Conservation (phyloP, 208 protist genomes). For the Acanthamoeba lugdunensis region DNA sequence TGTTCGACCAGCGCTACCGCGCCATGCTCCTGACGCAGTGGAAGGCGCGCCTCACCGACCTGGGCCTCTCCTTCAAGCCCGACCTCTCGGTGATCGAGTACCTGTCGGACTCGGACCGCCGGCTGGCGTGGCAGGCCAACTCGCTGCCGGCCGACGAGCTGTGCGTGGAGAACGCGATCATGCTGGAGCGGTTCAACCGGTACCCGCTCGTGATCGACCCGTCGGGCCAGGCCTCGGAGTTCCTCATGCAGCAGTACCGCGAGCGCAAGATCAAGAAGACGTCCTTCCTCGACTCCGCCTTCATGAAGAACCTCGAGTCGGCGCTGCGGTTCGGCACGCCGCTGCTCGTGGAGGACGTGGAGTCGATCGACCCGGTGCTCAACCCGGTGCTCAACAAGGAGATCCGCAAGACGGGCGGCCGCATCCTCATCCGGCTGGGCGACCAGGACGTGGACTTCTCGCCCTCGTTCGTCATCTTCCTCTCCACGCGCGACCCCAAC, state of each 20-base stretch:
- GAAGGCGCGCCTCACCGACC: slow-evolving; percentile 86
- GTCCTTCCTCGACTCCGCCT: slow-evolving; percentile 88
- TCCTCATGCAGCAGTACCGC: slow-evolving; percentile 91
- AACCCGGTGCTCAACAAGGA: slow-evolving; percentile 97
- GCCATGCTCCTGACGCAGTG: slow-evolving; percentile 91
- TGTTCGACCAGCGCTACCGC: slow-evolving; percentile 95
- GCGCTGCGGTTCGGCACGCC: slow-evolving; percentile 97
- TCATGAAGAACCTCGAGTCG: slow-evolving; percentile 97
- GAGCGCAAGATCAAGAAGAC: slow-evolving; percentile 85
- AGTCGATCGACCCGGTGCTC: slow-evolving; percentile 97
- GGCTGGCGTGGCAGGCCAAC: slow-evolving; percentile 93
- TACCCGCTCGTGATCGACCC: slow-evolving; percentile 99
- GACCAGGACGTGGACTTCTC: slow-evolving; percentile 97
- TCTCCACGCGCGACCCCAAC: slow-evolving; percentile 95
- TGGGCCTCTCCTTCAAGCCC: slow-evolving; percentile 88
- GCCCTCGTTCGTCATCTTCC: slow-evolving; percentile 95
- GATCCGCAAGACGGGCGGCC: slow-evolving; percentile 93
- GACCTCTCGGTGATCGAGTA: slow-evolving; percentile 93
- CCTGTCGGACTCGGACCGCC: slow-evolving; percentile 92
- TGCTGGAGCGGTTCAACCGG: slow-evolving; percentile 92
- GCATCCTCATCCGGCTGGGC: slow-evolving; percentile 94
- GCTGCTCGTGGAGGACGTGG: slow-evolving; percentile 98
- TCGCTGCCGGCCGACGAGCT: slow-evolving; percentile 96
- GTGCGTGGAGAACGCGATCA: slow-evolving; percentile 97
- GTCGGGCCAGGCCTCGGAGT: slow-evolving; percentile 94